These are phyloP conservation scores for Penicillium decumbens DNA, from an alignment of 2,329 filamentous ascomycete genomes.

Conservation along the genomic window DNA sequence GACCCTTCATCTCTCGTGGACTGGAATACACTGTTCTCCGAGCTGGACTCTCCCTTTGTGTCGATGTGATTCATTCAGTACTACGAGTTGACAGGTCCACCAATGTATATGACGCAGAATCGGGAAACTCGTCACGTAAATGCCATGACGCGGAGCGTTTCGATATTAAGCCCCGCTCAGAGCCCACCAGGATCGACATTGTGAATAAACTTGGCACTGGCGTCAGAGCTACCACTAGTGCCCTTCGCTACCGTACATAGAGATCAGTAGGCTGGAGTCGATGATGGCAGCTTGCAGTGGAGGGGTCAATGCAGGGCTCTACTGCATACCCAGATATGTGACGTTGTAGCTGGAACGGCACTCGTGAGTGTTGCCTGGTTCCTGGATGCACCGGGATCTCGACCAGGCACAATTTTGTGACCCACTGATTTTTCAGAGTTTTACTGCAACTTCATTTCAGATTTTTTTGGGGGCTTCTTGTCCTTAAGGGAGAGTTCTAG, in stretches of 20 bases:
- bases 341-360: neutral
- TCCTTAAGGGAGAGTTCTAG: neutral
- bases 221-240: slow-evolving; percentile 5
- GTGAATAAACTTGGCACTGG: slow-evolving; percentile 8
- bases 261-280: neutral
- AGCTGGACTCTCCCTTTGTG: slow-evolving; percentile 17
- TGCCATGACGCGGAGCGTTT: neutral
- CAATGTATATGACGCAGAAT: neutral
- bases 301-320: neutral
- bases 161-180: neutral
- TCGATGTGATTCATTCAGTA: slow-evolving; percentile 2
- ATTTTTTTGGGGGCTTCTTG: neutral
- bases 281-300: neutral
- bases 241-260: neutral
- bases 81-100: neutral
- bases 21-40: slow-evolving; percentile 18
- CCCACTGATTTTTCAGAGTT: neutral
- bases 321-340: neutral
- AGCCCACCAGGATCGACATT: slow-evolving; percentile 9
- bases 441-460: neutral
- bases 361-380: neutral
- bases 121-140: neutral
- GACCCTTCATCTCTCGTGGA: slow-evolving; percentile 15
- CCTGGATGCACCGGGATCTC: neutral
- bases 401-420: neutral